Evolutionary conservation across 73 alveolate genomes (phyloP).

Genomic region (Effrenium voratum): DNA sequence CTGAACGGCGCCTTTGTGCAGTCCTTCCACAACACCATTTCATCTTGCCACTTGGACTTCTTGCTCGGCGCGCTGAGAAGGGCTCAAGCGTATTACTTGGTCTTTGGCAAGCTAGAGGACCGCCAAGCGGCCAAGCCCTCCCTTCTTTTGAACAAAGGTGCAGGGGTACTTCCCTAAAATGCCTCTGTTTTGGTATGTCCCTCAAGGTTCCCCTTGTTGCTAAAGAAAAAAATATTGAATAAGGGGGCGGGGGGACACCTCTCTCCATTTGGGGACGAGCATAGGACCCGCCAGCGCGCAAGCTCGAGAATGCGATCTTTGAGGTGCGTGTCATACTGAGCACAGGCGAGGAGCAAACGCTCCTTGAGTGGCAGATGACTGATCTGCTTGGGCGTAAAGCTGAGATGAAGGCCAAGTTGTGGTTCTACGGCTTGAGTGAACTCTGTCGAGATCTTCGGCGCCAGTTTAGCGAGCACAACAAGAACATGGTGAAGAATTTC

Average conservation of each 20-base stretch:
- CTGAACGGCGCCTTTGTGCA: neutral
- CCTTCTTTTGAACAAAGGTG: no score
- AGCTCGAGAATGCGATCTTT: no score
- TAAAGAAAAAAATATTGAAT: no score
- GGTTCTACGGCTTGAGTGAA: neutral
- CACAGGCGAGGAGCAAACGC: neutral
- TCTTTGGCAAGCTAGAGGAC: no score
- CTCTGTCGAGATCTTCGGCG: neutral
- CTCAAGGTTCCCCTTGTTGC: no score
- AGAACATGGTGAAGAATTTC: neutral
- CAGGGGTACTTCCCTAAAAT: no score
- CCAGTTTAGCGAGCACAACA: neutral
- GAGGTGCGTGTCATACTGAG: neutral
- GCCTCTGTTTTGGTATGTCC: no score
- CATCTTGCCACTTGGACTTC: neutral
- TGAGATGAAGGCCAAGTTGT: neutral
- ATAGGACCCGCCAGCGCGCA: no score
- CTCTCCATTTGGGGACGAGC: no score
- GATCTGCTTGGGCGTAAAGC: neutral
- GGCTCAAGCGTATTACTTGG: conserved; percentile 25
- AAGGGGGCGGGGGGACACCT: no score
- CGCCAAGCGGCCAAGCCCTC: no score
- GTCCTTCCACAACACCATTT: neutral
- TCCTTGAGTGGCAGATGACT: conserved; percentile 14
- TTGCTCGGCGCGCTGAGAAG: neutral